Evolutionary conservation across 345 rosid genomes (phyloP).

Genomic region (Angophora floribunda): DNA sequence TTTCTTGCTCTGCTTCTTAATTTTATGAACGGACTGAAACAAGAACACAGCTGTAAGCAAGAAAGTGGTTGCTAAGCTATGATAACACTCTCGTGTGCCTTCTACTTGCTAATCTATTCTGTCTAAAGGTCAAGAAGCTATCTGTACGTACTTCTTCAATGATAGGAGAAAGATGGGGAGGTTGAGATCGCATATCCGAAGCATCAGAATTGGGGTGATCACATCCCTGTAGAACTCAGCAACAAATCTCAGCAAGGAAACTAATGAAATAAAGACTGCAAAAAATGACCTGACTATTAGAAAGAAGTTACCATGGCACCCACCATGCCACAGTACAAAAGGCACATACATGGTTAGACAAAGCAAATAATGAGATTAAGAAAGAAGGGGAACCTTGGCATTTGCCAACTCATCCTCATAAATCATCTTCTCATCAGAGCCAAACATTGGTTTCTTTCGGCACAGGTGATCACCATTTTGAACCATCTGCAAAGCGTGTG

Average conservation of each 20-base stretch:
- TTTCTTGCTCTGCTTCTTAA: not conserved
- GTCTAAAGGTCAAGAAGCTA: not conserved
- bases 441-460: slow-evolving; percentile 17
- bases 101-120: not conserved
- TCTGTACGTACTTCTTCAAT: slow-evolving; percentile 25
- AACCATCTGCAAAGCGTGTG: slow-evolving; percentile 39
- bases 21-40: not conserved
- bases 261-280: not conserved
- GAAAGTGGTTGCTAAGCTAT: not conserved
- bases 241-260: not conserved
- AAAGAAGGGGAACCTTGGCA: slow-evolving; percentile 27
- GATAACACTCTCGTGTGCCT: not conserved
- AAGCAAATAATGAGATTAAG: not conserved
- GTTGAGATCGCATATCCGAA: not conserved
- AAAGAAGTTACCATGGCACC: not conserved
- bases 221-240: not conserved
- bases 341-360: not conserved
- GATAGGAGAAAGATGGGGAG: slow-evolving; percentile 14
- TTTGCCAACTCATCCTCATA: slow-evolving; percentile 25
- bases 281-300: not conserved
- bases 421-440: slow-evolving; percentile 31
- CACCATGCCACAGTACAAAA: not conserved
- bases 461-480: slow-evolving; percentile 67
- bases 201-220: not conserved
- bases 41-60: not conserved